phyloP scores from a whole-genome alignment of 2,329 filamentous ascomycete species.

The Botrytis porri region DNA sequence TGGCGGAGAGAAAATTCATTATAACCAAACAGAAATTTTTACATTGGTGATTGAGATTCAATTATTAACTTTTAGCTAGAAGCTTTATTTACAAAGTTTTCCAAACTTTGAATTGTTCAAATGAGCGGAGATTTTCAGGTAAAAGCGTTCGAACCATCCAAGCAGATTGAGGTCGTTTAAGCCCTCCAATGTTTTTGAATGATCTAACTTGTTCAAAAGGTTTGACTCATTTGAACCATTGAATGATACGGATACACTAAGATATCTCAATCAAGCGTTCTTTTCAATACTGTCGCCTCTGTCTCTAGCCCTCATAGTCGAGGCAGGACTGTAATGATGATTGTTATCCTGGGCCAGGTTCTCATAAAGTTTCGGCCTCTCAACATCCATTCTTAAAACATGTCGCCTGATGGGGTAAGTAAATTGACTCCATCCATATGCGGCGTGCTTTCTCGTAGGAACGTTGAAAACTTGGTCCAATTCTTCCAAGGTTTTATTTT shows the following conservation, averaged over 20 bases:
- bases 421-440: slow-evolving; percentile 10
- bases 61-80: neutral
- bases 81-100: neutral
- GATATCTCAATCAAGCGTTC: neutral
- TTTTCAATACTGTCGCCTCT: neutral
- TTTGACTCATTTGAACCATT: neutral
- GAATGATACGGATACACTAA: neutral
- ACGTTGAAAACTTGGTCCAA: slow-evolving; percentile 30
- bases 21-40: too few species aligned
- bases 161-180: neutral
- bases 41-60: neutral
- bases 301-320: neutral
- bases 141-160: neutral
- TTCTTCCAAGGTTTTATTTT: slow-evolving; percentile 42
- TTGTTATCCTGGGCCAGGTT: neutral
- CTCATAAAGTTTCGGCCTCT: neutral
- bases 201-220: neutral
- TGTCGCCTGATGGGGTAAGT: slow-evolving; percentile 13
- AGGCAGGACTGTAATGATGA: neutral
- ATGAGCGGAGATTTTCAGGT: neutral
- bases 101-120: neutral
- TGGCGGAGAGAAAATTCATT: neutral
- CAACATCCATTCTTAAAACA: slow-evolving; percentile 6
- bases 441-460: slow-evolving; percentile 12
- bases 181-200: neutral